Percentiles rank a stretch among this genome's conserved stretches.
Evolutionary conservation across 2,329 filamentous ascomycete genomes (phyloP).

Genomic region (Cordyceps militaris): DNA sequence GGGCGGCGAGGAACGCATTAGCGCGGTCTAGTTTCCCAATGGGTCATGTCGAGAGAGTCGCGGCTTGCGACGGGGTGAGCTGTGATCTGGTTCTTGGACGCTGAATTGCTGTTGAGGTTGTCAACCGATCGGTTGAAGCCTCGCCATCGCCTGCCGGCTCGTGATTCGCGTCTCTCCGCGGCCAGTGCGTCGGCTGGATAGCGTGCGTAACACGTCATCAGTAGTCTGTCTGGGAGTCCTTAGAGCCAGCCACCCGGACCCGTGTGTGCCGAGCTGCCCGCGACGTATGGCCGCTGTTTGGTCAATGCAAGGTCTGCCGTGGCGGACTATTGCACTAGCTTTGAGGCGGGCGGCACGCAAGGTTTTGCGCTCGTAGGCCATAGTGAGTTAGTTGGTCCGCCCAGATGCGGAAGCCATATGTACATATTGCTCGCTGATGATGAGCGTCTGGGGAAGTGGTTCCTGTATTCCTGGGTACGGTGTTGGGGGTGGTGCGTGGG

Average conservation of each 20-base stretch:
- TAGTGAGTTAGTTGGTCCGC: background rate
- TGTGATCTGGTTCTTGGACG: too few relatives aligned
- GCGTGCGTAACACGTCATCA: background rate
- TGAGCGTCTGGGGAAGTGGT: too few relatives aligned
- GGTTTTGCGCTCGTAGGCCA: too few relatives aligned
- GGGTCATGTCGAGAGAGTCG: background rate
- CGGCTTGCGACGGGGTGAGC: background rate
- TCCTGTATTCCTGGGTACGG: constrained; percentile 6
- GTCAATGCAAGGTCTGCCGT: background rate
- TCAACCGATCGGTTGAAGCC: too few relatives aligned
- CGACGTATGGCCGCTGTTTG: background rate
- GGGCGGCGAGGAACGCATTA: background rate
- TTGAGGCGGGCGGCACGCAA: background rate
- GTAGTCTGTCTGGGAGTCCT: too few relatives aligned
- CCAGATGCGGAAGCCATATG: background rate
- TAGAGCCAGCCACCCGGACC: constrained; percentile 2
- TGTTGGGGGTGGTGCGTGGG: background rate
- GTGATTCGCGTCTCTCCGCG: background rate
- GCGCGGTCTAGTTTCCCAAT: background rate
- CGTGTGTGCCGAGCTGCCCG: background rate
- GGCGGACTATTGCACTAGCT: background rate
- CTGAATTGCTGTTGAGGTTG: background rate
- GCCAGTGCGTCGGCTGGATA: background rate
- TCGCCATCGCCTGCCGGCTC: too few relatives aligned
- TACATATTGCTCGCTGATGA: too few relatives aligned